A percentile compares a stretch with the other conserved stretches of the same genome.
These are phyloP conservation scores for Amoeboaphelidium protococcarum DNA, from an alignment of 371 early-diverging fungal species.

Conservation along the genomic window DNA sequence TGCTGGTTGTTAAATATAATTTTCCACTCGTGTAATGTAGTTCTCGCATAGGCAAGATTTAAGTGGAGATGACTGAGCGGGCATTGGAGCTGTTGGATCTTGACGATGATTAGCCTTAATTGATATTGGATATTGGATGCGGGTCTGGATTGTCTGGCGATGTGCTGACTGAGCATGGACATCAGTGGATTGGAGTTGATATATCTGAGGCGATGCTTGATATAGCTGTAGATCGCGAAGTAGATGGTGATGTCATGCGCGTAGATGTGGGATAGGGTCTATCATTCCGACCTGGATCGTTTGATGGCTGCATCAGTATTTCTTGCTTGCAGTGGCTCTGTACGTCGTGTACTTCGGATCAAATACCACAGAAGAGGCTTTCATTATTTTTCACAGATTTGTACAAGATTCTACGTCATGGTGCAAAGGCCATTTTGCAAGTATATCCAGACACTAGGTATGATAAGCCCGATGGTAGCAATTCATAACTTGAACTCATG, in stretches of 20 bases:
- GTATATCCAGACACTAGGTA: constrained; percentile 93
- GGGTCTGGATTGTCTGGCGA: constrained; percentile 89
- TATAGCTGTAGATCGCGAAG: too few relatives aligned
- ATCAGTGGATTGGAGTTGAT: constrained; percentile 91
- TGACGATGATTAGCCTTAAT: constrained; percentile 36
- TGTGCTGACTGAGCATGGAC: constrained; percentile 73
- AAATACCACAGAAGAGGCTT: constrained; percentile 58
- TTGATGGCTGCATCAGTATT: too few relatives aligned
- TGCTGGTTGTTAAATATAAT: not conserved
- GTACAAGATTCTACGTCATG: constrained; percentile 57
- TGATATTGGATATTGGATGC: constrained; percentile 89
- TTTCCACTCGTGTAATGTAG: constrained; percentile 12
- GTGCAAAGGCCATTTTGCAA: constrained; percentile 89
- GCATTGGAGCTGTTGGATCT: constrained; percentile 71
- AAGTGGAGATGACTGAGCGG: constrained; percentile 73
- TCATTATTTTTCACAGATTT: constrained; percentile 74
- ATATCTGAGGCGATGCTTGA: constrained; percentile 79
- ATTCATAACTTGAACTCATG: constrained; percentile 82
- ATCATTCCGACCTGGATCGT: too few relatives aligned
- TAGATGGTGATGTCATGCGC: too few relatives aligned
- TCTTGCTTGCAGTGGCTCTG: constrained; percentile 98
- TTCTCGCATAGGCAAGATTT: constrained; percentile 69
- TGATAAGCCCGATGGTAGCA: too few relatives aligned
- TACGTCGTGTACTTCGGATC: constrained; percentile 61
- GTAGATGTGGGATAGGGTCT: too few relatives aligned